Conservation (phyloP, 805 yeast species). For the Metschnikowia santaceciliae region DNA sequence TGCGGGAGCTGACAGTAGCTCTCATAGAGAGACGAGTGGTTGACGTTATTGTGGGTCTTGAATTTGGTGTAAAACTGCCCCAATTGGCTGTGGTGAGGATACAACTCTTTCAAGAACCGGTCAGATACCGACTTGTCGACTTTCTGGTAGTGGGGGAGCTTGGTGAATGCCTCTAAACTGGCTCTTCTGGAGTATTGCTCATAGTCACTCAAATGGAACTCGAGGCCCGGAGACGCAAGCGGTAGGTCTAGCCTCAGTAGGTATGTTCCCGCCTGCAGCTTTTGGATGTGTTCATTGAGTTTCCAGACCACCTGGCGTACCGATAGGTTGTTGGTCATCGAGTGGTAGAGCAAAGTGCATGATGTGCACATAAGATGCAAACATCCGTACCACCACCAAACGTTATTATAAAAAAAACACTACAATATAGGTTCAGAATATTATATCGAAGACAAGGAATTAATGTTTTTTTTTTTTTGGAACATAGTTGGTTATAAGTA, state of each 20-base stretch:
- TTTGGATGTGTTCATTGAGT: constrained; percentile 6
- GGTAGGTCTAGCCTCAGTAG: constrained; percentile 7
- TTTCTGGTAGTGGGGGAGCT: constrained; percentile 7
- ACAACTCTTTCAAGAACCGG: constrained; percentile 9
- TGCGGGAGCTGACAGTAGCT: constrained; percentile 25
- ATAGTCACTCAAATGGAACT: constrained; percentile 1
- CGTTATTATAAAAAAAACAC: too few relatives aligned
- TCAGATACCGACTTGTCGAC: constrained; percentile 6
- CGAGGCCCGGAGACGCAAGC: background rate
- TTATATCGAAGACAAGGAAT: too few relatives aligned
- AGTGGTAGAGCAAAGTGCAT: background rate
- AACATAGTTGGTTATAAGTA: too few relatives aligned
- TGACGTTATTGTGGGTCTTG: constrained; percentile 13
- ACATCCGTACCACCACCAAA: background rate
- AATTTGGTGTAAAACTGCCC: constrained; percentile 5
- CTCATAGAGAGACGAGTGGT: constrained; percentile 24
- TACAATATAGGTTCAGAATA: too few relatives aligned
- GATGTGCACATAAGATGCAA: background rate
- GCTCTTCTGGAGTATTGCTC: constrained; percentile 9
- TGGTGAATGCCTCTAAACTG: constrained; percentile 8
- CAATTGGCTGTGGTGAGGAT: constrained; percentile 11
- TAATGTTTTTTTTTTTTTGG: too few relatives aligned
- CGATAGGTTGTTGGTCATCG: background rate
- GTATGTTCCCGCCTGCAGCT: constrained; percentile 7
- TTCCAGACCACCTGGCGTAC: background rate